Evolutionary conservation across 2,329 filamentous ascomycete species (phyloP).

Genomic region (Ophiostoma novo-ulmi): DNA sequence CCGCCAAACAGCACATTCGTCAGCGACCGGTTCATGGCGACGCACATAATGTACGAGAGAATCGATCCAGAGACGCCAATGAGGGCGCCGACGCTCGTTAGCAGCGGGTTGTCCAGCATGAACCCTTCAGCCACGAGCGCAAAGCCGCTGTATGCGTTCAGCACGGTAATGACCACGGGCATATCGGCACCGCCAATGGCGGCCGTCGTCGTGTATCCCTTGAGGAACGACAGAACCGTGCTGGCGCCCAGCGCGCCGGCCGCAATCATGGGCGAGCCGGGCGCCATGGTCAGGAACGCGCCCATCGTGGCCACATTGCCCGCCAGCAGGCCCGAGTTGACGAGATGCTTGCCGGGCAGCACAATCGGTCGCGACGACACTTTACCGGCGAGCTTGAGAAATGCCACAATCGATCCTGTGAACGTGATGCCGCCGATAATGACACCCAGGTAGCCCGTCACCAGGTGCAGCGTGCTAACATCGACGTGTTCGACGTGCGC

Average conservation of each 20-base stretch:
- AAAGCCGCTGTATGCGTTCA: constrained; percentile 89
- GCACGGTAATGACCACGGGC: constrained; percentile 83
- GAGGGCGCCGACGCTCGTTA: constrained; percentile 78
- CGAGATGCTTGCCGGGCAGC: constrained; percentile 66
- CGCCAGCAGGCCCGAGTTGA: constrained; percentile 70
- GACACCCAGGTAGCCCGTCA: constrained; percentile 80
- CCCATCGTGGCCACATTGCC: constrained; percentile 79
- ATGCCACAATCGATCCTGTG: constrained; percentile 84
- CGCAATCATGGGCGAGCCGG: constrained; percentile 71
- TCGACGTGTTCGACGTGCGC: constrained; percentile 55
- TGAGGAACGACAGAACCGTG: constrained; percentile 71
- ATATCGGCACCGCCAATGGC: constrained; percentile 92
- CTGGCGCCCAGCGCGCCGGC: constrained; percentile 73
- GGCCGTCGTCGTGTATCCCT: constrained; percentile 81
- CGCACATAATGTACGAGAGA: constrained; percentile 79
- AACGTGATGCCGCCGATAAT: constrained; percentile 87
- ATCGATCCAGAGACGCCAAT: constrained; percentile 88
- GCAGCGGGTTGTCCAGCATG: constrained; percentile 81
- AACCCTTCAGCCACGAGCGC: constrained; percentile 85
- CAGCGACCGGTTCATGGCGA: constrained; percentile 88
- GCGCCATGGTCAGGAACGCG: constrained; percentile 74
- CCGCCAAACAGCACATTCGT: constrained; percentile 86
- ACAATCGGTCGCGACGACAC: constrained; percentile 74
- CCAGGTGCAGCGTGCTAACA: constrained; percentile 74
- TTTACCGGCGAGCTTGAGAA: constrained; percentile 75